Base-by-base conservation (phyloP, 768 basidiomycete genomes). In the Lactifluus echinatus region DNA sequence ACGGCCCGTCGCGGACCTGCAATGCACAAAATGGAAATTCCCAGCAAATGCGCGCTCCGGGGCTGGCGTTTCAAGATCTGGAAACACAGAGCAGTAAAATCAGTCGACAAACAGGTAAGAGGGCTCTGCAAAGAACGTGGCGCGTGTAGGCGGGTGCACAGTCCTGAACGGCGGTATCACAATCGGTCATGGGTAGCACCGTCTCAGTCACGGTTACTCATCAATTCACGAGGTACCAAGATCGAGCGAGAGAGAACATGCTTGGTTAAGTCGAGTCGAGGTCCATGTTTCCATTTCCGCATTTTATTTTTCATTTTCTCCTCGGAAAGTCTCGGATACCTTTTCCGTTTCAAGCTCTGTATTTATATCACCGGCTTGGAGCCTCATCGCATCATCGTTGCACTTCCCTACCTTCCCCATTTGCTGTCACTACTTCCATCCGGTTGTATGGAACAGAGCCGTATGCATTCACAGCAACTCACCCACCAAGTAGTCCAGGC, bases 151-250 rank as follows among this genome's bases (percentile, higher is more conserved):
- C n/a, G 37, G 17, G 31, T 29, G 26, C 17, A 26, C 43, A 36
- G 19, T 39, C 33, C 28, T 19, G 47, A 28, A 37, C 21, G 12
- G n/a, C 28, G 47, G 42, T 28, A 21, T 29, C 8, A 31, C 34
- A 49, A 44, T 50, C 50, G 53, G 48, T 59, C 48, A 54, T 50
- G 47, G 48, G 17, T 42, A 50, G n/a, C n/a, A n/a, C n/a, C n/a
- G n/a, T n/a, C n/a, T n/a, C 33, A 33, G 40, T 44, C 46, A 44
- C 57, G 55, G 52, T 59, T 55, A 55, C 48, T 55, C 58, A 59
- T 59, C 58, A 59, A 40, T 45, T 50, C 58, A 59, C 58, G 53
- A 55, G 58, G 53, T 40, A 54, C 42, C 53, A 59, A 59, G 58
- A 59, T 59, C 58, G 58, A 55, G 53, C 51, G 51, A 59, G 42